Conservation (phyloP, 2,329 filamentous ascomycete species). For the Cladosporium sp. region DNA sequence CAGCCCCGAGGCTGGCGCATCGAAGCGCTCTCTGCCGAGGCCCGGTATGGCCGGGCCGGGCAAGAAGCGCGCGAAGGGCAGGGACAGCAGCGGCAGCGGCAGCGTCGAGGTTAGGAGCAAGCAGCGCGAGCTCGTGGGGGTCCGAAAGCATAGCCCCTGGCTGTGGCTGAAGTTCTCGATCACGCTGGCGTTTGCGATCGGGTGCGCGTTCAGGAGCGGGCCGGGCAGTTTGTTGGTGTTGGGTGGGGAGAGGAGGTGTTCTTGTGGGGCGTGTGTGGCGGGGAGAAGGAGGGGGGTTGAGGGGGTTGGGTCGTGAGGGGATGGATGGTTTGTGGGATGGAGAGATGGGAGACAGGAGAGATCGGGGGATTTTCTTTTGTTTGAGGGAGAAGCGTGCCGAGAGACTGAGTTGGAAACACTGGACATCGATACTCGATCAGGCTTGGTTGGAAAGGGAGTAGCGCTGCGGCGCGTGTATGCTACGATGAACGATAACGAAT, state of each 20-base stretch:
- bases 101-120: background rate
- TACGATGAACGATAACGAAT: no score
- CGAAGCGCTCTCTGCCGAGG: constrained; percentile 13
- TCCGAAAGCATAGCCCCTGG: constrained; percentile 28
- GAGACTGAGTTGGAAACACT: no score
- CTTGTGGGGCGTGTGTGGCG: background rate
- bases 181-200: constrained; percentile 42
- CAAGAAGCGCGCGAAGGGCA: constrained; percentile 18
- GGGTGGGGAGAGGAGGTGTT: background rate
- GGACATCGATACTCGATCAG: no score
- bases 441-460: no score
- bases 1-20: background rate
- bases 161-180: constrained; percentile 45
- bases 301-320: background rate
- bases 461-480: no score
- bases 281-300: background rate
- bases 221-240: constrained; percentile 34
- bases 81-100: background rate
- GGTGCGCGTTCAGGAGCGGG: constrained; percentile 42
- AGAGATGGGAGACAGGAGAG: no score
- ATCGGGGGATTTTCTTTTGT: no score
- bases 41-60: constrained; percentile 20
- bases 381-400: no score
- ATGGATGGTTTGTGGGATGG: background rate
- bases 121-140: background rate